Percentiles rank a stretch among this genome's conserved stretches.
Evolutionary conservation across 2,329 filamentous ascomycete genomes (phyloP).

Genomic region (Fusarium metavorans): DNA sequence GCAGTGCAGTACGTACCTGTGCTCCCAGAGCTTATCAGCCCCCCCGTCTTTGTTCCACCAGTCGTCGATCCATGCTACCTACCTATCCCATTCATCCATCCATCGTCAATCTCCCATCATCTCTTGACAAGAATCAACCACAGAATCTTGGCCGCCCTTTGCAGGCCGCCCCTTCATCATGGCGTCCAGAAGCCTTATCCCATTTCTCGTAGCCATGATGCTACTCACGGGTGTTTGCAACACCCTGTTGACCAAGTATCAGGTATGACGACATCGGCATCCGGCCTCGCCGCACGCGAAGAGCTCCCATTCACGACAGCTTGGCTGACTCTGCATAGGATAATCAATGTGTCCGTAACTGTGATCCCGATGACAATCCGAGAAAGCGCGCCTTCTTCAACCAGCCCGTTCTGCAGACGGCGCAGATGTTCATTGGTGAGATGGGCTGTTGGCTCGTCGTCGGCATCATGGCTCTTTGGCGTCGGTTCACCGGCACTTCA

Average conservation of each 20-base stretch:
- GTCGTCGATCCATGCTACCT: slow-evolving; percentile 13
- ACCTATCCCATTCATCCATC: slow-evolving; percentile 1
- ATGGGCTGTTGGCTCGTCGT: slow-evolving; percentile 96
- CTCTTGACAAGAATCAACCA: slow-evolving; percentile 15
- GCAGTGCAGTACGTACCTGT: slow-evolving; percentile 21
- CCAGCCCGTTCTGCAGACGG: slow-evolving; percentile 94
- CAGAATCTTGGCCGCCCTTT: slow-evolving; percentile 3
- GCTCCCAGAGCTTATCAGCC: slow-evolving; percentile 33
- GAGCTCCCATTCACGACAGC: background rate
- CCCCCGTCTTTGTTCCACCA: slow-evolving; percentile 29
- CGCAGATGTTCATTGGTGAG: slow-evolving; percentile 98
- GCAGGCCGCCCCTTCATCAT: slow-evolving; percentile 59
- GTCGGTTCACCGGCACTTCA: slow-evolving; percentile 62
- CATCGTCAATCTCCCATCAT: slow-evolving; percentile 9
- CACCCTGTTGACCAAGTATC: slow-evolving; percentile 95
- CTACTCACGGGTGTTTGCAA: slow-evolving; percentile 96
- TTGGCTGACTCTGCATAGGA: slow-evolving; percentile 66
- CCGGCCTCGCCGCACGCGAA: background rate
- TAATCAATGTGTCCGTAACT: slow-evolving; percentile 96
- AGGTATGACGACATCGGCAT: slow-evolving; percentile 66
- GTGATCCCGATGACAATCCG: slow-evolving; percentile 73
- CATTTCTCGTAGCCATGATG: slow-evolving; percentile 95
- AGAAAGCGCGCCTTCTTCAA: slow-evolving; percentile 81
- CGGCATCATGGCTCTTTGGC: slow-evolving; percentile 75
- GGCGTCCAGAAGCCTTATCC: slow-evolving; percentile 78